Percentiles rank a stretch among this genome's conserved stretches.
Conservation (phyloP, 768 basidiomycete genomes). For the Collybia sp. region DNA sequence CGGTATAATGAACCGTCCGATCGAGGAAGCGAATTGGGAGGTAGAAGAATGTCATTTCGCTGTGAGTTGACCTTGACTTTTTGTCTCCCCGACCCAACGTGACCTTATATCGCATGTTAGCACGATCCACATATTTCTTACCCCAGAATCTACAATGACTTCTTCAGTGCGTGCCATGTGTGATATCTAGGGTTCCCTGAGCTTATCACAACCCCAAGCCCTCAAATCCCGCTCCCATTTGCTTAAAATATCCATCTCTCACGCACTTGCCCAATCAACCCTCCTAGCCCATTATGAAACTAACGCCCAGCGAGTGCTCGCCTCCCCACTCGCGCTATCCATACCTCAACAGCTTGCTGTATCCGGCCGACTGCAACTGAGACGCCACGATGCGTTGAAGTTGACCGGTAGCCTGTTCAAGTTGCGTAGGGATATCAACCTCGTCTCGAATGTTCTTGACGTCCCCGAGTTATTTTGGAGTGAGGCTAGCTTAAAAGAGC, state of each 20-base stretch:
- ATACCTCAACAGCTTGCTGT: slow-evolving; percentile 82
- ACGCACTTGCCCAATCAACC: slow-evolving; percentile 92
- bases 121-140: slow-evolving; percentile 81
- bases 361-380: slow-evolving; percentile 71
- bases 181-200: neutral
- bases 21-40: slow-evolving; percentile 77
- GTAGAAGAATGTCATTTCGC: slow-evolving; percentile 90
- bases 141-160: slow-evolving; percentile 93
- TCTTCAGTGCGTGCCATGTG: slow-evolving; percentile 65
- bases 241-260: slow-evolving; percentile 88
- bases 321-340: slow-evolving; percentile 67
- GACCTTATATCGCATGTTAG: slow-evolving; percentile 33
- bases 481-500: slow-evolving; percentile 81
- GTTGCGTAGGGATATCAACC: slow-evolving; percentile 82
- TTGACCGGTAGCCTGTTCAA: slow-evolving; percentile 86
- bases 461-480: slow-evolving; percentile 95
- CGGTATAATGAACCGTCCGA: slow-evolving; percentile 57
- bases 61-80: slow-evolving; percentile 38
- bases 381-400: slow-evolving; percentile 78
- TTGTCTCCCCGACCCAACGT: neutral
- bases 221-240: slow-evolving; percentile 90
- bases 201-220: slow-evolving; percentile 38
- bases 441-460: slow-evolving; percentile 91
- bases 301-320: slow-evolving; percentile 71
- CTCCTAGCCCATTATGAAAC: slow-evolving; percentile 87